phyloP scores from a whole-genome alignment of 2,329 filamentous ascomycete species.

The Hypoxylon sp. region DNA sequence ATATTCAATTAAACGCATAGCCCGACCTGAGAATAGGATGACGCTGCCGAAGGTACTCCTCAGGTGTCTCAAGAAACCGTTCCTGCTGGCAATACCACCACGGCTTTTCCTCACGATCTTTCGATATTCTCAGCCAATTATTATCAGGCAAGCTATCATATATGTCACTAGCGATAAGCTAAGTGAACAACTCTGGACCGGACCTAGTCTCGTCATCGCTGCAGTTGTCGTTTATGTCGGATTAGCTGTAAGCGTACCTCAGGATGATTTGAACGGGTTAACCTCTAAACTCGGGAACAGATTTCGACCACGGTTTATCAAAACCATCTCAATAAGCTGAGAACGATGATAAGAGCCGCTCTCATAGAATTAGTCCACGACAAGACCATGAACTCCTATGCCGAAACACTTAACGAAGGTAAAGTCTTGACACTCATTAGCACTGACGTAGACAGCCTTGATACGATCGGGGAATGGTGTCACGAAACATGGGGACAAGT shows the following conservation, averaged over 20 bases:
- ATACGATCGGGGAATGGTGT: slow-evolving; percentile 52
- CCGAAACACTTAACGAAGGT: slow-evolving; percentile 49
- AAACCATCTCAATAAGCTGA: slow-evolving; percentile 50
- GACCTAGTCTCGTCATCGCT: slow-evolving; percentile 51
- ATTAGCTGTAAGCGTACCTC: slow-evolving; percentile 51
- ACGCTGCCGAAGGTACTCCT: slow-evolving; percentile 52
- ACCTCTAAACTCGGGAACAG: slow-evolving; percentile 39
- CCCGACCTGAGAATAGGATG: slow-evolving; percentile 41
- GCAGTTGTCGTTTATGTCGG: slow-evolving; percentile 55
- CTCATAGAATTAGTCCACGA: slow-evolving; percentile 55
- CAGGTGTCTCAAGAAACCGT: slow-evolving; percentile 47
- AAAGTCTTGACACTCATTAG: slow-evolving; percentile 56
- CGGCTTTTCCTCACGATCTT: slow-evolving; percentile 56
- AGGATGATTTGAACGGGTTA: background rate
- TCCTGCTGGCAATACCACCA: slow-evolving; percentile 52
- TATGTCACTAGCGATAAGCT: slow-evolving; percentile 45
- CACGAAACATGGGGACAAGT: slow-evolving; percentile 59
- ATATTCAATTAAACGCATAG: slow-evolving; percentile 26
- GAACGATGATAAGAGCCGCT: slow-evolving; percentile 53
- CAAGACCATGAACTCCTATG: slow-evolving; percentile 47
- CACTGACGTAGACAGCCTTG: slow-evolving; percentile 56
- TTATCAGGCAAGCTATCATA: slow-evolving; percentile 56
- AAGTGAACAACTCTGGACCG: slow-evolving; percentile 24
- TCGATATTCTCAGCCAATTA: slow-evolving; percentile 56
- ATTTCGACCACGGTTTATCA: slow-evolving; percentile 52